Evolutionary conservation across 768 basidiomycete genomes (phyloP).

Genomic region (Rhodotorula kratochvilovae): DNA sequence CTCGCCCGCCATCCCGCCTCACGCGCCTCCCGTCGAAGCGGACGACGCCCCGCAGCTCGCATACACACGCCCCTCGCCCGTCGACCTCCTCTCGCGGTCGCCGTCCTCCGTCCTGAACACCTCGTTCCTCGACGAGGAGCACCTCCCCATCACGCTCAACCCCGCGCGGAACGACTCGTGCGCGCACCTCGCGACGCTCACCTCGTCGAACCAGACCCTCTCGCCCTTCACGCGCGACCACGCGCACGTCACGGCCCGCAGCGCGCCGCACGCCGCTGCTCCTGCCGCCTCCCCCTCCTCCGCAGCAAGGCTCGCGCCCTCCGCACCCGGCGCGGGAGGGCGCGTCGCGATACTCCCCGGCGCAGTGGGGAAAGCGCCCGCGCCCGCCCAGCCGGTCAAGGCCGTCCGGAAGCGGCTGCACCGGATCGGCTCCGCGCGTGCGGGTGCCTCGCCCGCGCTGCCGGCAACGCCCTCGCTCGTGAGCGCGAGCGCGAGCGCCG

Average conservation of each 20-base stretch:
- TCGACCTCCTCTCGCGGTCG: slow-evolving; percentile 38
- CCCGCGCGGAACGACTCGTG: slow-evolving; percentile 69
- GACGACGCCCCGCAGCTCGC: background rate
- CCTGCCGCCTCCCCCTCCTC: background rate
- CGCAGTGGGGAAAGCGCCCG: background rate
- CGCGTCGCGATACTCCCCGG: background rate
- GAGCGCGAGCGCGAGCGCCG: background rate
- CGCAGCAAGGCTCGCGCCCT: background rate
- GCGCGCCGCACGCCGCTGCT: slow-evolving; percentile 10
- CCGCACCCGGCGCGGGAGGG: background rate
- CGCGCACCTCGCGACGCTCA: slow-evolving; percentile 79
- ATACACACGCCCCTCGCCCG: slow-evolving; percentile 21
- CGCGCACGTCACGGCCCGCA: slow-evolving; percentile 67
- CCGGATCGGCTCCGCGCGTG: slow-evolving; percentile 52
- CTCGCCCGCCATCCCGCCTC: background rate
- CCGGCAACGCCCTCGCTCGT: background rate
- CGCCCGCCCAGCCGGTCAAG: slow-evolving; percentile 57
- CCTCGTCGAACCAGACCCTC: slow-evolving; percentile 84
- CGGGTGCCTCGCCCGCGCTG: background rate
- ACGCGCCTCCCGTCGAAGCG: background rate
- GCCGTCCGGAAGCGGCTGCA: slow-evolving; percentile 73
- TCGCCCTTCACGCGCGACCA: slow-evolving; percentile 87
- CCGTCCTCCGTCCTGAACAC: slow-evolving; percentile 32
- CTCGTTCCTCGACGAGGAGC: slow-evolving; percentile 17
- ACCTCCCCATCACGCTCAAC: slow-evolving; percentile 52